These are phyloP conservation scores for Solanum chacoense DNA, from an alignment of 305 asterid genomes.

Conservation along the genomic window DNA sequence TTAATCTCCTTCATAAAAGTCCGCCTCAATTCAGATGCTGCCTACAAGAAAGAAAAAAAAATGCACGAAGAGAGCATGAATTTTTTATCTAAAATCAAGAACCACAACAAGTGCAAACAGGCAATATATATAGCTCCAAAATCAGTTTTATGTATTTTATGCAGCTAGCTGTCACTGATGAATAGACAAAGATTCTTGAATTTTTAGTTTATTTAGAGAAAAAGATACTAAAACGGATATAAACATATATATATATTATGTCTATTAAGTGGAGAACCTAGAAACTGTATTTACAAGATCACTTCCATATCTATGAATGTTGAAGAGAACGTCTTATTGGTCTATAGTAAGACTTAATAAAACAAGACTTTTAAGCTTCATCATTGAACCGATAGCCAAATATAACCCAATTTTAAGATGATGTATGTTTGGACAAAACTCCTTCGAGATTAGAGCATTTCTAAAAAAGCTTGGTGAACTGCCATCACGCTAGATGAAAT, in stretches of 20 bases:
- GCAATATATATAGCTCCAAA: not conserved
- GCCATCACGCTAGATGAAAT: not conserved
- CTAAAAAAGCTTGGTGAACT: not conserved
- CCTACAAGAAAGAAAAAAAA: conserved; percentile 31
- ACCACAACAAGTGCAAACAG: not conserved
- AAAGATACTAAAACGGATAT: not conserved
- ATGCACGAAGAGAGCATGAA: not conserved
- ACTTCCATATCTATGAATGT: not conserved
- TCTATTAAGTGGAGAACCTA: not conserved
- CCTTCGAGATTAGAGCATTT: not conserved
- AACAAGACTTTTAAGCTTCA: not conserved
- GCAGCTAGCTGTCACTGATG: not conserved
- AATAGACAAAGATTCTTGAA: not conserved
- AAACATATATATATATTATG: not conserved
- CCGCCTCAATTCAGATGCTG: conserved; percentile 67
- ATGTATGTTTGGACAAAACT: not conserved
- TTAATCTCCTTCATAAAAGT: conserved; percentile 60
- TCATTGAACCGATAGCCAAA: not conserved
- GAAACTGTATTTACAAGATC: not conserved
- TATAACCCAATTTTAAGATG: not conserved
- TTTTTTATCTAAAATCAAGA: not conserved
- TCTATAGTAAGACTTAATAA: not conserved
- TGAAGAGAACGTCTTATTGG: not conserved
- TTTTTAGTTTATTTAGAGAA: not conserved
- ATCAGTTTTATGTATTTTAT: not conserved